Percentiles rank a stretch among this genome's conserved stretches.
Conservation (phyloP, 352 stramenopile genomes). For the Pythium apleroticum region DNA sequence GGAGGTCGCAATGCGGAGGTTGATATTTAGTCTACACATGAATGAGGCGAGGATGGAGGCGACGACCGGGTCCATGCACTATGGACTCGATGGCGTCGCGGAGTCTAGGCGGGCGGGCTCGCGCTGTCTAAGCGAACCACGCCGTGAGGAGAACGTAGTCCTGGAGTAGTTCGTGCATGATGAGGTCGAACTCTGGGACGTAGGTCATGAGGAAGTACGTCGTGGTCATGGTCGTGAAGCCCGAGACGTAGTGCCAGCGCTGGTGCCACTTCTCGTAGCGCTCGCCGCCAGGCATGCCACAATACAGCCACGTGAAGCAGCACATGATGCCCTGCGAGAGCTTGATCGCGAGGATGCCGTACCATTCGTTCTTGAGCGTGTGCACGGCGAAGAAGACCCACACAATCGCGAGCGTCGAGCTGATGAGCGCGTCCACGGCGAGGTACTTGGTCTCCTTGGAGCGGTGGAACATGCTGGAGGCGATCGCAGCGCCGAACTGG, state of each 20-base stretch:
- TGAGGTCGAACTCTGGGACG: constrained; percentile 75
- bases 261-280: constrained; percentile 83
- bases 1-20: not conserved
- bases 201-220: constrained; percentile 76
- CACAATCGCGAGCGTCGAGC: constrained; percentile 63
- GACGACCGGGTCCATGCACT: not conserved
- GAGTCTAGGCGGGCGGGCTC: not conserved
- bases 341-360: constrained; percentile 73
- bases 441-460: constrained; percentile 85
- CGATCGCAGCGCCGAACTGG: constrained; percentile 66
- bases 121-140: constrained; percentile 33
- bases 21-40: constrained; percentile 14
- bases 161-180: constrained; percentile 73
- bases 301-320: constrained; percentile 83
- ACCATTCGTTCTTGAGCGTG: constrained; percentile 72
- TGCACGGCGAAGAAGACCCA: constrained; percentile 70
- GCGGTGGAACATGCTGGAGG: constrained; percentile 78
- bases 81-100: not conserved
- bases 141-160: constrained; percentile 49
- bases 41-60: not conserved
- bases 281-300: constrained; percentile 62
- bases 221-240: constrained; percentile 69
- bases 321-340: constrained; percentile 50
- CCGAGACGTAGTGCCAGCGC: constrained; percentile 83
- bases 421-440: constrained; percentile 75